A percentile compares a stretch with the other conserved stretches of the same genome.
Conservation (phyloP, 1,284 basidiomycete genomes). For the Schizophyllum commune region DNA sequence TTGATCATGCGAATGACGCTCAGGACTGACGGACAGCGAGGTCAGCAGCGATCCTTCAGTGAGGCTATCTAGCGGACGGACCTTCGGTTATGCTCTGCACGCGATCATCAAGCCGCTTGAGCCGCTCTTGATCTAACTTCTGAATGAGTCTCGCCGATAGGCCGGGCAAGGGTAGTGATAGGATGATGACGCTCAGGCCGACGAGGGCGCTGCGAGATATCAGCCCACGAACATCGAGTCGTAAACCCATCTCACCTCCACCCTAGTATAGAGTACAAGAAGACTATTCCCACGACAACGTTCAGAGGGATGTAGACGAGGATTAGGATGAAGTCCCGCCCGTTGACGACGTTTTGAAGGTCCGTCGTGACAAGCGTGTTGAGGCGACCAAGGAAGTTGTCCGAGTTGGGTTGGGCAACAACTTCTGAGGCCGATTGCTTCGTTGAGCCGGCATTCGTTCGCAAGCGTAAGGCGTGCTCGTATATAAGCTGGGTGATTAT, state of each 20-base stretch:
- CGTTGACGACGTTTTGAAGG: slow-evolving; percentile 31
- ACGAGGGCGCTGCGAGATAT: slow-evolving; percentile 35
- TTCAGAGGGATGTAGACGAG: slow-evolving; percentile 22
- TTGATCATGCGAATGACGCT: slow-evolving; percentile 13
- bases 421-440: slow-evolving; percentile 17
- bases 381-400: slow-evolving; percentile 45
- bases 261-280: slow-evolving; percentile 34
- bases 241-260: slow-evolving; percentile 19
- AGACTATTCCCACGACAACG: slow-evolving; percentile 24
- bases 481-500: slow-evolving; percentile 53
- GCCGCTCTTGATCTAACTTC: slow-evolving; percentile 16
- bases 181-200: slow-evolving; percentile 42
- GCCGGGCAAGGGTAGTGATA: slow-evolving; percentile 41
- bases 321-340: slow-evolving; percentile 30
- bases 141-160: slow-evolving; percentile 19
- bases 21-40: slow-evolving; percentile 1
- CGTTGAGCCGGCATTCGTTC: slow-evolving; percentile 36
- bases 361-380: slow-evolving; percentile 46
- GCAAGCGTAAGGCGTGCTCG: slow-evolving; percentile 48
- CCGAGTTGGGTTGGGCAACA: slow-evolving; percentile 13
- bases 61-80: background rate
- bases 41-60: background rate
- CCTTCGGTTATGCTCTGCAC: slow-evolving; percentile 23
- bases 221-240: background rate
- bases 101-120: slow-evolving; percentile 29